Evolutionary conservation across 108 stramenopile species (phyloP), one percentile per base, ranked within the genome.

Genomic region (Fragilaria radians): DNA sequence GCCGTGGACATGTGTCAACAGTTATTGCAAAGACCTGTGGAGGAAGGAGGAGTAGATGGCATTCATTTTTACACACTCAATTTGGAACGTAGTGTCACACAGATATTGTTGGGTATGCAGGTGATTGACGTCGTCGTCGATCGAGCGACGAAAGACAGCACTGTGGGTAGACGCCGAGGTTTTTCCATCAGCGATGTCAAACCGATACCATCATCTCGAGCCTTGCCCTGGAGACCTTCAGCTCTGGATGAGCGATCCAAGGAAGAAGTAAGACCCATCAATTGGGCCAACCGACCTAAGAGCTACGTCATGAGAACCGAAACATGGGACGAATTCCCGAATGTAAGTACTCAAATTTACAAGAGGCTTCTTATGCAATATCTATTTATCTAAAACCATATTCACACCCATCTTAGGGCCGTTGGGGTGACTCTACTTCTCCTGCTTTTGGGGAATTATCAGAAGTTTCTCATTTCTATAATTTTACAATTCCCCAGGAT

Each of bases 61-160:
- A 72, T 98, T 53, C 97, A 98, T 67, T 97, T 96, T 66, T 98
- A 95, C 72, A 98, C 97, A 11, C 61, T 98, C 52, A 98, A 98
- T 65, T 67, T 98, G 48, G 93, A 95, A 55, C 61, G 89, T n/a
- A 80, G 85, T 62, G 91, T 91, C 2, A 81, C 83, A 34, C 67
- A 72, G 51, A 87, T 93, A 32, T 67, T 95, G 65, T 63, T 71
- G 52, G 48, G 32, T 24, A 63, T 95, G 69, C 81, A 76, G 2
- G 79, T 74, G 11, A 48, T 82, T 26, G 59, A 61, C 46, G 56
- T 3, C 5, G 17, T 9, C 27, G 48, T 62, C 27, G 46, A 54
- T 25, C 31, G 28, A 11, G 23, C 33, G 25, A 24, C 54, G 36
- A 36, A 54, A n/a, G 25, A 55, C 18, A 48, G 29, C 42, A 59